phyloP scores from a whole-genome alignment of 805 yeast genomes.

The Yarrowia osloensis region DNA sequence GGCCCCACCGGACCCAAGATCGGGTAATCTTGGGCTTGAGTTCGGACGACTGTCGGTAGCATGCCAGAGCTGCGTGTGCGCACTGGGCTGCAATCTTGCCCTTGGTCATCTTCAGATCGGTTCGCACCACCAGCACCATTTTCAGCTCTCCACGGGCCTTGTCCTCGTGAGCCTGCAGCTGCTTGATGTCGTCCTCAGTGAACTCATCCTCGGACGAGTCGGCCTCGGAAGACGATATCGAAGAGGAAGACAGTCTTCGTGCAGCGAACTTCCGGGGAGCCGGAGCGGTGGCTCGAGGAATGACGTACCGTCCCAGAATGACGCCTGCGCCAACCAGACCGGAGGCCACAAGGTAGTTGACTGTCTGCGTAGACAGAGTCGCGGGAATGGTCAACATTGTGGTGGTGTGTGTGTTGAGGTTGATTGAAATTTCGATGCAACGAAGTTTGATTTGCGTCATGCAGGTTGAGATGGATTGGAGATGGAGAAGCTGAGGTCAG shows the following conservation, averaged over 20 bases:
- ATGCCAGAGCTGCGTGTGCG: constrained; percentile 93
- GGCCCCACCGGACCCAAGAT: constrained; percentile 84
- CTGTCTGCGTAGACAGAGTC: constrained; percentile 13
- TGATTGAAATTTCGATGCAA: background rate
- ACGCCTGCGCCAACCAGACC: constrained; percentile 27
- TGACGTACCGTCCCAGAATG: constrained; percentile 21
- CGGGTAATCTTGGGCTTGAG: constrained; percentile 63
- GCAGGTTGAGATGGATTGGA: background rate
- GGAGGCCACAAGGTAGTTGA: constrained; percentile 16
- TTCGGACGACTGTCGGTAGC: constrained; percentile 61
- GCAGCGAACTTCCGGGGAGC: background rate
- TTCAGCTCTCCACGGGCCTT: constrained; percentile 26
- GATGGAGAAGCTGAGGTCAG: too few relatives aligned
- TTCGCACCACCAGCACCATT: constrained; percentile 86
- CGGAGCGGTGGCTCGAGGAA: background rate
- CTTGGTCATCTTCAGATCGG: constrained; percentile 86
- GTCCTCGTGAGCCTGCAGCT: constrained; percentile 21
- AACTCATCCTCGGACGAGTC: constrained; percentile 29
- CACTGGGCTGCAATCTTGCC: constrained; percentile 98
- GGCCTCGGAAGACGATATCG: constrained; percentile 26
- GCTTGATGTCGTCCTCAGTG: constrained; percentile 21
- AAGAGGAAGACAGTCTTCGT: background rate
- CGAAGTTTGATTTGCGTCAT: constrained; percentile 2
- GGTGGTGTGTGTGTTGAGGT: background rate
- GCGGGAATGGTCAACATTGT: constrained; percentile 17